Evolutionary conservation across 2,329 filamentous ascomycete species (phyloP).

Genomic region (Trichophyton schoenleinii): DNA sequence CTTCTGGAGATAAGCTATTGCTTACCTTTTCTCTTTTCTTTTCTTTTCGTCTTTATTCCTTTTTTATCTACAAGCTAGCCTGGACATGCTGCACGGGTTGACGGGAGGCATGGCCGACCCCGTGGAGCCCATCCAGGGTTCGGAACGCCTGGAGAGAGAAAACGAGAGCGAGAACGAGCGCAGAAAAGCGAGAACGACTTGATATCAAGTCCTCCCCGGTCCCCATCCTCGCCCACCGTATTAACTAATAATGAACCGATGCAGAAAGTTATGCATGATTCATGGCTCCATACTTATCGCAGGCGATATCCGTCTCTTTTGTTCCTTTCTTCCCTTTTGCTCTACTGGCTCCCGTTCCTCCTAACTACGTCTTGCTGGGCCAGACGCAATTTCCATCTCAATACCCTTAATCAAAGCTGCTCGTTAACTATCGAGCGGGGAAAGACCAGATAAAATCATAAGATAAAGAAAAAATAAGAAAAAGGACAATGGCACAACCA

Average conservation of each 20-base stretch:
- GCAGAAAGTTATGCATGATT: not conserved
- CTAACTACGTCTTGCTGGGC: not conserved
- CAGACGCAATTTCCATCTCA: not conserved
- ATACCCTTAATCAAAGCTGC: not conserved
- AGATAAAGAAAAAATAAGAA: not conserved
- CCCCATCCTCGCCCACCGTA: not conserved
- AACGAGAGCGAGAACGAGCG: constrained; percentile 14
- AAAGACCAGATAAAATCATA: not conserved
- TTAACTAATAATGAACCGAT: not conserved
- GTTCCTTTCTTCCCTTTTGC: not conserved
- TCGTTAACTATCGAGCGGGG: not conserved
- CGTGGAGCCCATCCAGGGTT: not conserved
- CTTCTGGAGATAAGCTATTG: not conserved
- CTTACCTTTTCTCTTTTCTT: no score
- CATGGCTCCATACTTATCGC: not conserved
- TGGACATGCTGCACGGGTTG: not conserved
- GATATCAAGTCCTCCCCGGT: not conserved
- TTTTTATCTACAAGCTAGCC: no score
- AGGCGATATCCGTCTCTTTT: not conserved
- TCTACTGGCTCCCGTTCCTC: not conserved
- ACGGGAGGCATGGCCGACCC: not conserved
- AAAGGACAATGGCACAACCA: not conserved
- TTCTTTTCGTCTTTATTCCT: no score
- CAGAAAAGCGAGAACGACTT: not conserved
- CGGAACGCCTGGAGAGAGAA: constrained; percentile 9